Conservation (phyloP, 2,329 filamentous ascomycete genomes). For the Fusarium siculi region DNA sequence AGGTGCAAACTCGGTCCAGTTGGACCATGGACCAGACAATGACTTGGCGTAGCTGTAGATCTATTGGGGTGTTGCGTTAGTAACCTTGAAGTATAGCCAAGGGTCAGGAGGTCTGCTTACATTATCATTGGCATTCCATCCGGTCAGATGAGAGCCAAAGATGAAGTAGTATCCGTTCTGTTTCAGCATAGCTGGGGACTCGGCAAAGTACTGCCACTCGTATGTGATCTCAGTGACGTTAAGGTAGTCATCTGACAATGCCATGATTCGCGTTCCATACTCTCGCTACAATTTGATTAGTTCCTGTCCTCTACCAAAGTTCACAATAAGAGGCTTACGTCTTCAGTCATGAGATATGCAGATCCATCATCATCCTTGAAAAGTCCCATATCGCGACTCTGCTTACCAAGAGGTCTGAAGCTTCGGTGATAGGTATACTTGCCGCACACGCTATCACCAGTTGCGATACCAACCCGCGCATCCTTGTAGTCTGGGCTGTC, state of each 20-base stretch:
- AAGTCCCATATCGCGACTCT: slow-evolving; percentile 67
- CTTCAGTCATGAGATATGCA: slow-evolving; percentile 71
- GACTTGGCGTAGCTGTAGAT: slow-evolving; percentile 67
- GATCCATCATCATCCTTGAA: slow-evolving; percentile 71
- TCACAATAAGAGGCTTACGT: slow-evolving; percentile 54
- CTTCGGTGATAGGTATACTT: slow-evolving; percentile 58
- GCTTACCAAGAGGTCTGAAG: slow-evolving; percentile 49
- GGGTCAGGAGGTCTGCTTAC: slow-evolving; percentile 36
- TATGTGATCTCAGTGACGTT: slow-evolving; percentile 61
- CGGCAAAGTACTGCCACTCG: slow-evolving; percentile 64
- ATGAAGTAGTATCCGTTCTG: slow-evolving; percentile 70
- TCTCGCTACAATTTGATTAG: slow-evolving; percentile 53
- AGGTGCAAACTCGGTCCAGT: slow-evolving; percentile 68
- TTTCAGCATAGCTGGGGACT: slow-evolving; percentile 73
- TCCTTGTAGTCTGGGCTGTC: slow-evolving; percentile 70
- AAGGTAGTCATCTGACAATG: slow-evolving; percentile 67
- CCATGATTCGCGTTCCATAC: slow-evolving; percentile 67
- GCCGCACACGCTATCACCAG: slow-evolving; percentile 67
- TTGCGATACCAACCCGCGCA: slow-evolving; percentile 73
- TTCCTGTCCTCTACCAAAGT: accelerated
- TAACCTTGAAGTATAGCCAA: accelerated
- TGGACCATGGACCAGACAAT: slow-evolving; percentile 69
- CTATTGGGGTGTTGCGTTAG: slow-evolving; percentile 19
- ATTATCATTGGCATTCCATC: slow-evolving; percentile 73
- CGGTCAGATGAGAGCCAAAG: slow-evolving; percentile 68